Conservation (phyloP, 1,139 yeast species). For the Candida sanyaensis region DNA sequence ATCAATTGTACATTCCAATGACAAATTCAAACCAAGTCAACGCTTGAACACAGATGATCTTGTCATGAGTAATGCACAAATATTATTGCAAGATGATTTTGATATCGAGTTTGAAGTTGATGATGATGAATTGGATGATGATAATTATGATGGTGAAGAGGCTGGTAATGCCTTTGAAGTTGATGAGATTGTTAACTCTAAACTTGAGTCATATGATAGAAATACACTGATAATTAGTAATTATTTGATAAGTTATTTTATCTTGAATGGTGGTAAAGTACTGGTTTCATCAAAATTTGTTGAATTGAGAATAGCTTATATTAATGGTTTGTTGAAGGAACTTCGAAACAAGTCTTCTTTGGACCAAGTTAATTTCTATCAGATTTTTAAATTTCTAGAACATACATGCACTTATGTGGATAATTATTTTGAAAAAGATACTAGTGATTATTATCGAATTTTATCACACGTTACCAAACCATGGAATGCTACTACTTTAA, state of each 20-base stretch:
- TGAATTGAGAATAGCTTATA: constrained; percentile 24
- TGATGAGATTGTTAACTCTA: constrained; percentile 11
- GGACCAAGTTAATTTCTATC: constrained; percentile 25
- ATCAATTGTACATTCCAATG: constrained; percentile 13
- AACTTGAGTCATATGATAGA: constrained; percentile 19
- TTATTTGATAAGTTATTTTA: constrained; percentile 33
- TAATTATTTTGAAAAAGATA: constrained; percentile 22
- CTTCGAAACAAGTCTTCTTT: constrained; percentile 4
- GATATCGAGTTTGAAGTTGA: constrained; percentile 16
- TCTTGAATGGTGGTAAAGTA: constrained; percentile 23
- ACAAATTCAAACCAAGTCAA: constrained; percentile 19
- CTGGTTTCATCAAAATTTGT: constrained; percentile 26
- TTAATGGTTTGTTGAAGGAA: constrained; percentile 18
- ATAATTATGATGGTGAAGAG: constrained; percentile 18
- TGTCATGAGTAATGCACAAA: constrained; percentile 3
- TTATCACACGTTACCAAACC: constrained; percentile 21
- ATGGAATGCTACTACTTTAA: constrained; percentile 30
- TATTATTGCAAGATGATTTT: constrained; percentile 12
- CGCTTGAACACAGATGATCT: constrained; percentile 15
- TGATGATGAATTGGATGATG: constrained; percentile 18
- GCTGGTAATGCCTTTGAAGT: constrained; percentile 14
- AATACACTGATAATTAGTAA: constrained; percentile 34
- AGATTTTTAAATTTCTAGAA: constrained; percentile 34
- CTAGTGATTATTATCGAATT: constrained; percentile 22
- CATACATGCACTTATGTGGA: constrained; percentile 32